Evolutionary conservation across 768 basidiomycete species (phyloP).

Genomic region (Amanita inopinata): DNA sequence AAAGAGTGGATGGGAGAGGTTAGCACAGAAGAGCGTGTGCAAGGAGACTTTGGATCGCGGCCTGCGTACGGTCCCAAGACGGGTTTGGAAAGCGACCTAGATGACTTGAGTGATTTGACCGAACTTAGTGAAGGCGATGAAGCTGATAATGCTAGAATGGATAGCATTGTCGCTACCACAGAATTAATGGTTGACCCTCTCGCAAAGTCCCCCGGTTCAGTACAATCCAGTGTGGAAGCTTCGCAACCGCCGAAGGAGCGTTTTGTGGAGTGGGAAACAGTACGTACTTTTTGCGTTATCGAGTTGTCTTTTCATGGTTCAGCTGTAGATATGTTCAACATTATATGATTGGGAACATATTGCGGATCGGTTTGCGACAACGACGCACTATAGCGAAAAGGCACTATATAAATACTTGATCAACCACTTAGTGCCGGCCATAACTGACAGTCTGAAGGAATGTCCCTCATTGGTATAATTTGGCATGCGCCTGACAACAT

Average conservation of each 20-base stretch:
- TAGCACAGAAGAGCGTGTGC: background rate
- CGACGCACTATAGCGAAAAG: conserved; percentile 74
- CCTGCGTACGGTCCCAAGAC: conserved; percentile 25
- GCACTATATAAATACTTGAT: conserved; percentile 61
- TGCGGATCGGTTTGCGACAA: conserved; percentile 63
- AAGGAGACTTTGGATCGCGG: background rate
- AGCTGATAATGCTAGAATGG: background rate
- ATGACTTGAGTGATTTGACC: conserved; percentile 65
- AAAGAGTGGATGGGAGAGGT: conserved; percentile 54
- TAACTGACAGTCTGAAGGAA: conserved; percentile 61
- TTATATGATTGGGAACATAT: conserved; percentile 81
- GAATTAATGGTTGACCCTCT: background rate
- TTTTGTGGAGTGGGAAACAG: conserved; percentile 90
- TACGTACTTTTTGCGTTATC: conserved; percentile 26
- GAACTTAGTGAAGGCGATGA: conserved; percentile 50
- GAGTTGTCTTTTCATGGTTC: background rate
- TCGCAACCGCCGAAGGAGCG: conserved; percentile 26
- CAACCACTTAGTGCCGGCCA: conserved; percentile 58
- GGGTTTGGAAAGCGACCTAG: conserved; percentile 52
- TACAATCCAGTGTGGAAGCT: background rate
- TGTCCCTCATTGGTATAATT: conserved; percentile 18
- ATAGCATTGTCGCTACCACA: background rate
- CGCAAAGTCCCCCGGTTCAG: conserved; percentile 6
- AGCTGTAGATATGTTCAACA: conserved; percentile 65
- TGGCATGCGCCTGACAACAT: conserved; percentile 4